A percentile compares a stretch with the other conserved stretches of the same genome.
Evolutionary conservation across 2,329 filamentous ascomycete species (phyloP).

Genomic region (Bipolaris gigantea): DNA sequence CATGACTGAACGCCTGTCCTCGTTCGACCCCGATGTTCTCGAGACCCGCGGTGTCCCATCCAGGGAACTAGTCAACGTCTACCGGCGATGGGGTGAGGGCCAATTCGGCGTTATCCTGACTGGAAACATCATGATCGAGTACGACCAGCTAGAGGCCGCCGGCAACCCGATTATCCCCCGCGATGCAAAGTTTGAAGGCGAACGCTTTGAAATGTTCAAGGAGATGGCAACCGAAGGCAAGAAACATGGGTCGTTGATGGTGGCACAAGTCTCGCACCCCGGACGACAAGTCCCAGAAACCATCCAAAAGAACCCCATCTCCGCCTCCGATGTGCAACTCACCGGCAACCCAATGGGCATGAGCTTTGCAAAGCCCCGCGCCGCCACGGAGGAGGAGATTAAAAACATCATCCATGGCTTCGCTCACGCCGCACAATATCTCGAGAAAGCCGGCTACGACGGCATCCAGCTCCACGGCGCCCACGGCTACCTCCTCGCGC

Average conservation of each 20-base stretch:
- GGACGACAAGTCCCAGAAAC: slow-evolving; percentile 57
- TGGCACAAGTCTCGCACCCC: slow-evolving; percentile 65
- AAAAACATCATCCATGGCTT: slow-evolving; percentile 60
- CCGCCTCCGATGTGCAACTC: slow-evolving; percentile 51
- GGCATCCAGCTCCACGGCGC: slow-evolving; percentile 53
- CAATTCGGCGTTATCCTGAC: slow-evolving; percentile 56
- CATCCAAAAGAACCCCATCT: slow-evolving; percentile 55
- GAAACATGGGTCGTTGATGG: slow-evolving; percentile 59
- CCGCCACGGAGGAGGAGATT: slow-evolving; percentile 60
- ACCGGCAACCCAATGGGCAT: slow-evolving; percentile 46
- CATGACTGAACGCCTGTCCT: slow-evolving; percentile 67
- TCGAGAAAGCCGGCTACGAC: slow-evolving; percentile 63
- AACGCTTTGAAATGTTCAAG: slow-evolving; percentile 63
- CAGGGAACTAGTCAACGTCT: slow-evolving; percentile 59
- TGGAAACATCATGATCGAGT: slow-evolving; percentile 67
- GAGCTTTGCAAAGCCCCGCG: slow-evolving; percentile 57
- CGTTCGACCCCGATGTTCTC: slow-evolving; percentile 59
- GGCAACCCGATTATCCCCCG: slow-evolving; percentile 64
- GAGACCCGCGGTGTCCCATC: slow-evolving; percentile 58
- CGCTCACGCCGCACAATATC: slow-evolving; percentile 64
- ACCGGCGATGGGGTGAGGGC: slow-evolving; percentile 56
- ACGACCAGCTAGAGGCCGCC: slow-evolving; percentile 60
- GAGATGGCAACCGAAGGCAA: slow-evolving; percentile 59
- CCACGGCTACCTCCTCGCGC: slow-evolving; percentile 51
- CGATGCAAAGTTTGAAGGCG: slow-evolving; percentile 55